phyloP scores from a whole-genome alignment of 2,329 filamentous ascomycete species.

The Hypoxylon sp. region DNA sequence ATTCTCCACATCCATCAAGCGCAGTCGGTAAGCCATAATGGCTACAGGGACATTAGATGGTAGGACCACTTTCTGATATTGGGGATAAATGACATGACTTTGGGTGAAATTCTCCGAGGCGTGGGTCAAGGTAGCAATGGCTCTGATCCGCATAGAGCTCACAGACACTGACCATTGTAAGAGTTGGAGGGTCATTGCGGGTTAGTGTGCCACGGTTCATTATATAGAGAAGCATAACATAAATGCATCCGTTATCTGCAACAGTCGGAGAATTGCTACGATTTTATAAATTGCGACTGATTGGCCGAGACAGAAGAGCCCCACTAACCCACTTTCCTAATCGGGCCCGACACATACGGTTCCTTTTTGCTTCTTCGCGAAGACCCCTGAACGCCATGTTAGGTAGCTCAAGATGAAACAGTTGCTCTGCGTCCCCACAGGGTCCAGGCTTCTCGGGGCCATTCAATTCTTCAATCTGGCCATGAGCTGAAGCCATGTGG shows the following conservation, averaged over 20 bases:
- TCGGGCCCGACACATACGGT: conserved; percentile 6
- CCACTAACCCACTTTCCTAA: conserved; percentile 35
- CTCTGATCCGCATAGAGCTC: conserved; percentile 14
- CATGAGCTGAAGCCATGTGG: not conserved
- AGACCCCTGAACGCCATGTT: conserved; percentile 27
- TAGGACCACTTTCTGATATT: not conserved
- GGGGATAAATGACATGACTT: not conserved
- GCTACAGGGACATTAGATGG: not conserved
- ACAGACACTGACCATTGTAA: conserved; percentile 12
- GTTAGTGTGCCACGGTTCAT: not conserved
- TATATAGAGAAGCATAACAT: conserved; percentile 14
- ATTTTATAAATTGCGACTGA: conserved; percentile 13
- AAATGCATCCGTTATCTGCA: conserved; percentile 13
- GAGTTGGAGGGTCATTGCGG: conserved; percentile 6
- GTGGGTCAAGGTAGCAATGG: not conserved
- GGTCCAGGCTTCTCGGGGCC: conserved; percentile 12
- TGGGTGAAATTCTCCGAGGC: not conserved
- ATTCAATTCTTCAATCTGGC: conserved; percentile 17
- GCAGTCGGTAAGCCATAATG: not conserved
- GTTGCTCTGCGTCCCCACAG: conserved; percentile 17
- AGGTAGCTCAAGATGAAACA: conserved; percentile 29
- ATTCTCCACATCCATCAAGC: not conserved
- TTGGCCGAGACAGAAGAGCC: conserved; percentile 13
- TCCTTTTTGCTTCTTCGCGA: conserved; percentile 4
- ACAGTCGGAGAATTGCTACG: conserved; percentile 14